These are phyloP conservation scores for Phtheirospermum japonicum DNA, from an alignment of 257 asterid genomes.

Conservation along the genomic window DNA sequence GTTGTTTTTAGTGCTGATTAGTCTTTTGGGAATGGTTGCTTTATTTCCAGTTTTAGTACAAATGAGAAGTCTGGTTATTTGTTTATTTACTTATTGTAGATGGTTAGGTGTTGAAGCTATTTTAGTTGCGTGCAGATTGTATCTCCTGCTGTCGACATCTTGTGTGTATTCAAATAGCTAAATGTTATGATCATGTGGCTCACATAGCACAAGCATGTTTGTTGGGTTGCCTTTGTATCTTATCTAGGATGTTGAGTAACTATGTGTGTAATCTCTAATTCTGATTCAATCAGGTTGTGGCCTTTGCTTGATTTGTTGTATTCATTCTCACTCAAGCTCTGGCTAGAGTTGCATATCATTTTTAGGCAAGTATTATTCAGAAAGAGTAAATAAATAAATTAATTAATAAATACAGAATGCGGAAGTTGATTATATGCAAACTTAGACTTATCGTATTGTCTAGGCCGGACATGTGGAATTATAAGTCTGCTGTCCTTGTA, in stretches of 20 bases:
- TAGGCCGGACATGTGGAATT: too few relatives aligned
- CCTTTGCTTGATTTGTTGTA: conserved; percentile 13
- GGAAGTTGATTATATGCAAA: too few relatives aligned
- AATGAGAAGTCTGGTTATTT: conserved; percentile 9
- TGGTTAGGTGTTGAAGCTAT: conserved; percentile 29
- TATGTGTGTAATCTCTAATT: too few relatives aligned
- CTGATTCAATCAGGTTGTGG: conserved; percentile 8
- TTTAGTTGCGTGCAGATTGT: conserved; percentile 15
- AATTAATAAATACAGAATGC: too few relatives aligned
- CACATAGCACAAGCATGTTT: not conserved
- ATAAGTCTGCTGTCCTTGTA: too few relatives aligned
- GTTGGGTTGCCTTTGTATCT: conserved; percentile 6
- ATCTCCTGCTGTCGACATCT: conserved; percentile 19
- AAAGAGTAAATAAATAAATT: too few relatives aligned
- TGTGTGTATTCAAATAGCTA: conserved; percentile 19
- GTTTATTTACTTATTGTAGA: conserved; percentile 21
- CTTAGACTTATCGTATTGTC: too few relatives aligned
- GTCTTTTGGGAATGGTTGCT: conserved; percentile 12
- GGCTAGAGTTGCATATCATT: too few relatives aligned
- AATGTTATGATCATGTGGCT: conserved; percentile 22
- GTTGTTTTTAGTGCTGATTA: not conserved
- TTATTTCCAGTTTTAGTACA: conserved; percentile 14
- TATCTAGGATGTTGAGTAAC: too few relatives aligned
- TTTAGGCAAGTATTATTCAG: too few relatives aligned
- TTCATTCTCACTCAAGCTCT: conserved; percentile 23